Conservation (phyloP, 805 yeast species). For the Vanderwaltozyma verrucispora region DNA sequence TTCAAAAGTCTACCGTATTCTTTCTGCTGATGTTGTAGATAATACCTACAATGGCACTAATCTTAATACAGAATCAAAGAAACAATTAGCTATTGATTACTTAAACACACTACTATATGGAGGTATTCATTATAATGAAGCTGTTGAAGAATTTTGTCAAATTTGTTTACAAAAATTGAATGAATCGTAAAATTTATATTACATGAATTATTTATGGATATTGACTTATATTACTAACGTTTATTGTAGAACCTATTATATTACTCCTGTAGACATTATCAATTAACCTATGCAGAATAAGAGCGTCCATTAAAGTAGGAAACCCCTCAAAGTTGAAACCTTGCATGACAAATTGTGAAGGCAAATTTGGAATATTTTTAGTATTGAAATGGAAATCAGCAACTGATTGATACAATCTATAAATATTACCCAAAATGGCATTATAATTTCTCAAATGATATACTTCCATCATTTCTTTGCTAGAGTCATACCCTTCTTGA, state of each 20-base stretch:
- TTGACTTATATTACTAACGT: constrained; percentile 8
- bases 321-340: constrained; percentile 24
- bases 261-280: constrained; percentile 21
- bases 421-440: constrained; percentile 24
- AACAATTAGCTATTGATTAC: constrained; percentile 47
- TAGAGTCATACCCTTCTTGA: constrained; percentile 11
- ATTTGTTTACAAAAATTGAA: constrained; percentile 9
- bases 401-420: constrained; percentile 24
- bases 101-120: constrained; percentile 45
- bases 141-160: constrained; percentile 54
- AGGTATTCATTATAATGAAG: constrained; percentile 50
- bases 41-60: constrained; percentile 7
- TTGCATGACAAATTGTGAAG: constrained; percentile 19
- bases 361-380: constrained; percentile 13
- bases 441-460: constrained; percentile 26
- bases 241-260: constrained; percentile 13
- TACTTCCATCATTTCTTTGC: constrained; percentile 23
- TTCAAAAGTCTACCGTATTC: constrained; percentile 37
- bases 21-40: constrained; percentile 22
- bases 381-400: constrained; percentile 25
- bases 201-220: constrained; percentile 1
- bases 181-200: neutral
- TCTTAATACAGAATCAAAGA: constrained; percentile 29
- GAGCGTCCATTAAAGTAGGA: constrained; percentile 23
- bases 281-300: constrained; percentile 17